These are phyloP conservation scores for Colletotrichum sp. DNA, from an alignment of 2,329 filamentous ascomycete species.

Conservation along the genomic window DNA sequence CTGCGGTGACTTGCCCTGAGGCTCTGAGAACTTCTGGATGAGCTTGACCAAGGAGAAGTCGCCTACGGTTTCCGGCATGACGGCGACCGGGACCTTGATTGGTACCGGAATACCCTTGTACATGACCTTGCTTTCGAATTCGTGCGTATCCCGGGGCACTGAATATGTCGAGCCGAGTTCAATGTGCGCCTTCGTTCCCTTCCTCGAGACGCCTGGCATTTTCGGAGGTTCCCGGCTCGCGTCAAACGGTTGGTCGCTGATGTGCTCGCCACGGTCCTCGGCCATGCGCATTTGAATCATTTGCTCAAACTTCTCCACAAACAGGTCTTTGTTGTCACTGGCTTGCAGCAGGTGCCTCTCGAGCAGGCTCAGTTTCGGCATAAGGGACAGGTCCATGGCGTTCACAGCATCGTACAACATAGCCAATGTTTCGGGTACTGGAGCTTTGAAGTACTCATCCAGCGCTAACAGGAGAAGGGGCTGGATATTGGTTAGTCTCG, in stretches of 20 bases:
- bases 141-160: constrained; percentile 92
- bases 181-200: constrained; percentile 67
- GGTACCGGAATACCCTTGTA: constrained; percentile 98
- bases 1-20: constrained; percentile 82
- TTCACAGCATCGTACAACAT: constrained; percentile 93
- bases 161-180: constrained; percentile 68
- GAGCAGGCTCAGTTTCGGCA: constrained; percentile 83
- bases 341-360: constrained; percentile 88
- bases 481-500: constrained; percentile 45
- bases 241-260: constrained; percentile 49
- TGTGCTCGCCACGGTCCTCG: constrained; percentile 60
- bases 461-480: constrained; percentile 88
- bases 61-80: constrained; percentile 94
- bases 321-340: constrained; percentile 93
- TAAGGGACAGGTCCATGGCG: constrained; percentile 92
- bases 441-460: constrained; percentile 96
- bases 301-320: constrained; percentile 95
- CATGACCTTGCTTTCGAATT: constrained; percentile 93
- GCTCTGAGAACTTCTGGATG: constrained; percentile 89
- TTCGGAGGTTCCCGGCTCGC: constrained; percentile 53
- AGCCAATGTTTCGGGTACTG: constrained; percentile 84
- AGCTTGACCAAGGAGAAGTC: constrained; percentile 98
- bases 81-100: constrained; percentile 92
- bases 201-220: constrained; percentile 58
- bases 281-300: constrained; percentile 86